A percentile compares a stretch with the other conserved stretches of the same genome.
Evolutionary conservation across 768 basidiomycete species (phyloP).

Genomic region (Paxillus ammoniavirescens): DNA sequence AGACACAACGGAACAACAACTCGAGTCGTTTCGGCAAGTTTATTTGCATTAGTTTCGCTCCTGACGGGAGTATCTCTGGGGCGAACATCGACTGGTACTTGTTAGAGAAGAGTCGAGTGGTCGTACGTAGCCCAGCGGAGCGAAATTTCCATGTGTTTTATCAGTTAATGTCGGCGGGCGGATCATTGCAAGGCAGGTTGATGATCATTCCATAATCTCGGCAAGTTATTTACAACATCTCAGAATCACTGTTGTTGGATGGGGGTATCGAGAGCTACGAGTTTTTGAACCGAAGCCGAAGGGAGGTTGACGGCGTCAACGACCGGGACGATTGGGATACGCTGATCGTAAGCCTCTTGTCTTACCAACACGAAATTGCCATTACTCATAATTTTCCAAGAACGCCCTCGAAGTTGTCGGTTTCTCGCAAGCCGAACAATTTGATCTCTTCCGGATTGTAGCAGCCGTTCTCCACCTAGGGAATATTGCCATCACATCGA

Average conservation of each 20-base stretch:
- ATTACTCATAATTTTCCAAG: conserved; percentile 36
- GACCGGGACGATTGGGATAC: conserved; percentile 86
- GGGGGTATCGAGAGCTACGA: conserved; percentile 80
- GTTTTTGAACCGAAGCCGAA: conserved; percentile 85
- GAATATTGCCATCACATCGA: conserved; percentile 81
- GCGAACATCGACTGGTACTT: conserved; percentile 99
- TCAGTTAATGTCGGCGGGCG: conserved; percentile 81
- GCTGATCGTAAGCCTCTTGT: conserved; percentile 53
- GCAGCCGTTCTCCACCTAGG: conserved; percentile 95
- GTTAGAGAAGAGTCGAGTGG: conserved; percentile 95
- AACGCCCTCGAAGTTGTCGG: conserved; percentile 87
- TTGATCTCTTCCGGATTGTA: conserved; percentile 90
- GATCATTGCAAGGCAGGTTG: conserved; percentile 61
- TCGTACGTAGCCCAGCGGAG: conserved; percentile 83
- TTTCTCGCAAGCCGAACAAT: conserved; percentile 79
- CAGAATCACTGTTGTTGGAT: conserved; percentile 73
- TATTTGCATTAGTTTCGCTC: conserved; percentile 90
- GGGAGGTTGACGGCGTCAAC: conserved; percentile 94
- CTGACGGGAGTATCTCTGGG: conserved; percentile 92
- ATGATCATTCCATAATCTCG: neutral
- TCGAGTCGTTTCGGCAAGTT: conserved; percentile 99
- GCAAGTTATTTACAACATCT: conserved; percentile 9
- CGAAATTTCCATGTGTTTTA: conserved; percentile 98
- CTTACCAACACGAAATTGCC: neutral
- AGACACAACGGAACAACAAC: conserved; percentile 97